Base-by-base conservation (phyloP, 2,329 filamentous ascomycete genomes). In the Claviceps digitariae region DNA sequence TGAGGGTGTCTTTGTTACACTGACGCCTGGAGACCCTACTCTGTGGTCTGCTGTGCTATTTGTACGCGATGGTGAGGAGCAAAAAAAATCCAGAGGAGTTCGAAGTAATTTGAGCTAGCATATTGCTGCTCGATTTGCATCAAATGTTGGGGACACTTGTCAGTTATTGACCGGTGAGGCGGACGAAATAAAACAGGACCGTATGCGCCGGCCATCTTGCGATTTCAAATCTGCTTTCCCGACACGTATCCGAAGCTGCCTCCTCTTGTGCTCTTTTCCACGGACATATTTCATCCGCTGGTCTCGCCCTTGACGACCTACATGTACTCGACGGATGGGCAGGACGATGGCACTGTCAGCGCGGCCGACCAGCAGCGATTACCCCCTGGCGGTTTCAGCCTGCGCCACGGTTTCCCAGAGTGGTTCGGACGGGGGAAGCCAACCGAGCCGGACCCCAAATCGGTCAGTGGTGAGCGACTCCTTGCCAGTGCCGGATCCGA, bases 221-320 rank as follows among this genome's bases (percentile, higher is more conserved):
- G 90, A 62, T 95, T 97, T 69, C 84, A 93, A 60, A 86, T 97
- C 58, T 84, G 84, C 25, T 97, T 97, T 62, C 87, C 90, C 38
- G 76, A 85, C 56, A 77, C 78, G 41, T 96, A 94, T 66, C 91
- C 91, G 13, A 72, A 76, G 51, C 72, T 87, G 21, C 87, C 91
- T 50, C 93, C 93, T 10, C 75, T 90, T 20, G 81, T 98, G 59
- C 91, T 85, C 52, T 95, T 98, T 68, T 80, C 82, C 47, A 94
- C 88, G 60, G 91, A 97, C 66, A 85, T 97, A 60, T 98, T 97
- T 67, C 91, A 98, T 66, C 91, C 91, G 20, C 76, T 98, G 44
- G 84, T 97, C 59, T 90, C 90, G 8, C 90, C 93, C 40, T 76
- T 94, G 57, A 95, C 90, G n/a, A 95, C 89, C 3, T 94, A 95